Conservation (phyloP, 495 filamentous ascomycete genomes). For the Penicillium fimorum region DNA sequence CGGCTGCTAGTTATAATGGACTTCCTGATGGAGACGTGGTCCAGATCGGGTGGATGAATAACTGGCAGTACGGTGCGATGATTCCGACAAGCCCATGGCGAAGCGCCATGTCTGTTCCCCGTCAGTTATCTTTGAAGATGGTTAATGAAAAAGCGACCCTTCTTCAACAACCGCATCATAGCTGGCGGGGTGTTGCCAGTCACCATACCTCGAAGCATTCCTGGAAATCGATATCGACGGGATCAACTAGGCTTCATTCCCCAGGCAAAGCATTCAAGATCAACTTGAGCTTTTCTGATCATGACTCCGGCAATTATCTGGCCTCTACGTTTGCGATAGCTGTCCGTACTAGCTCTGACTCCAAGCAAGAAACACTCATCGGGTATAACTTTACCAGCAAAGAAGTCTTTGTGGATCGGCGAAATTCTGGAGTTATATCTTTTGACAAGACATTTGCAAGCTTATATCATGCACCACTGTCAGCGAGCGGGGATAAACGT, state of each 20-base stretch:
- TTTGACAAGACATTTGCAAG: constrained; percentile 30
- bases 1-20: constrained; percentile 1
- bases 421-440: constrained; percentile 20
- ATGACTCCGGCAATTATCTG: not conserved
- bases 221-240: constrained; percentile 4
- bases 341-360: constrained; percentile 20
- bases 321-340: constrained; percentile 27
- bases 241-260: constrained; percentile 14
- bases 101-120: constrained; percentile 49
- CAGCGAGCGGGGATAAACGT: constrained; percentile 13
- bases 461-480: constrained; percentile 28
- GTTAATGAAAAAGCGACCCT: constrained; percentile 16
- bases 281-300: constrained; percentile 22
- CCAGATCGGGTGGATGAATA: constrained; percentile 57
- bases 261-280: constrained; percentile 19
- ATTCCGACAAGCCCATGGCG: constrained; percentile 48
- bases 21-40: constrained; percentile 31
- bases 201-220: not conserved
- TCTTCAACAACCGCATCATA: constrained; percentile 23
- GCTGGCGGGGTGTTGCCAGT: not conserved
- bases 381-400: constrained; percentile 45
- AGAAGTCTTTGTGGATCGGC: constrained; percentile 31
- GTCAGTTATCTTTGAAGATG: constrained; percentile 34
- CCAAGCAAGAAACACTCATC: constrained; percentile 41
- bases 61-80: constrained; percentile 53